phyloP scores from a whole-genome alignment of 306 rosid genomes.

The Morella rubra region DNA sequence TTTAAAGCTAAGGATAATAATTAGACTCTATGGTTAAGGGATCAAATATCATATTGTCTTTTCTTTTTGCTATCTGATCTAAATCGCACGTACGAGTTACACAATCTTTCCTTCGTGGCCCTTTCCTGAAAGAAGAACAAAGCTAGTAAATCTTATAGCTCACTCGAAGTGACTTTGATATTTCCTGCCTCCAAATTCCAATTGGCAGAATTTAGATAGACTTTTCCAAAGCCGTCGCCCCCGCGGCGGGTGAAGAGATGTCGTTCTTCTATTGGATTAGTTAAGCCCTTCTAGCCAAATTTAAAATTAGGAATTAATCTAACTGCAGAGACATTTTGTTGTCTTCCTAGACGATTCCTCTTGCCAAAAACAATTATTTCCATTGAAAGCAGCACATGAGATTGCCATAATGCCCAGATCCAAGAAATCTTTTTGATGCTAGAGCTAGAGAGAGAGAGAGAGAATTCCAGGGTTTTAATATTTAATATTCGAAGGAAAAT shows the following conservation, averaged over 20 bases:
- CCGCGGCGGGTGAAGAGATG: neutral
- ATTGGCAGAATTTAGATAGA: neutral
- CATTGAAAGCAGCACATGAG: constrained; percentile 44
- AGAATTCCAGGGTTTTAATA: neutral
- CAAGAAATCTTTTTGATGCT: constrained; percentile 43
- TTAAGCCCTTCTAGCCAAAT: neutral
- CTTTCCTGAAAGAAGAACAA: no score
- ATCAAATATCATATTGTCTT: no score
- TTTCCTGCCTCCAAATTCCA: no score
- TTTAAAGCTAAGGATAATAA: no score
- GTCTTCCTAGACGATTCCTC: constrained; percentile 22
- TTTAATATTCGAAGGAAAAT: neutral
- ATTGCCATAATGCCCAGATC: constrained; percentile 64
- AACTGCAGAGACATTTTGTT: constrained; percentile 23
- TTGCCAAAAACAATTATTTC: constrained; percentile 44
- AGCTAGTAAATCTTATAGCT: no score
- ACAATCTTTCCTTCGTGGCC: no score
- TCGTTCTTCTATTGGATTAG: neutral
- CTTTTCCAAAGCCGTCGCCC: neutral
- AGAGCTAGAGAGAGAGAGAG: neutral
- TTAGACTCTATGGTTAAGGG: no score
- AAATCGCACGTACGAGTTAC: no score
- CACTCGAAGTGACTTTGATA: no score
- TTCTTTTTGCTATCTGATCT: no score
- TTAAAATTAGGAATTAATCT: neutral